These are phyloP conservation scores for Aphanomyces astaci DNA, from an alignment of 352 stramenopile species.

Conservation along the genomic window DNA sequence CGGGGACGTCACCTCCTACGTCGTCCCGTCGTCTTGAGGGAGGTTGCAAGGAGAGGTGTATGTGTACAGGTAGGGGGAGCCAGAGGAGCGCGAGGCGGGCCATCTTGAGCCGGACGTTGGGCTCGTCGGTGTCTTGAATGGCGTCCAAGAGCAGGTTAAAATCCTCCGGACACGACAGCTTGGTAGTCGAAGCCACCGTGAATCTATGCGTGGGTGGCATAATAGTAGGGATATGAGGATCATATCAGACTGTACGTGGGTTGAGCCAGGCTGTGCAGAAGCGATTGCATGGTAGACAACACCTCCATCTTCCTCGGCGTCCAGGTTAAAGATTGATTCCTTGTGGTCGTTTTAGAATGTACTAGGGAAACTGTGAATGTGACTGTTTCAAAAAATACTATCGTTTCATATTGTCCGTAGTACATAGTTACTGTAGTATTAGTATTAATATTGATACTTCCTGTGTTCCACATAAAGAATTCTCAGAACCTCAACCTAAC, in stretches of 20 bases:
- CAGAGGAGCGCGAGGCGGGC: neutral
- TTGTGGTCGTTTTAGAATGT: neutral
- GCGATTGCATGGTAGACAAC: neutral
- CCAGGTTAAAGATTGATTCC: no score
- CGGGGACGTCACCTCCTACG: neutral
- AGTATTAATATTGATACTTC: no score
- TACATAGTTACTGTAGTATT: no score
- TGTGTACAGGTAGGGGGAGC: neutral
- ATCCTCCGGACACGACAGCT: neutral
- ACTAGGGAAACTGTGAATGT: no score
- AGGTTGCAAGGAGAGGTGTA: neutral
- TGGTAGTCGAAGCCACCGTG: neutral
- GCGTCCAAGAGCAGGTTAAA: neutral
- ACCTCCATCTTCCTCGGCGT: no score
- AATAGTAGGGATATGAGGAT: neutral
- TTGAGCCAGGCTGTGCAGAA: neutral
- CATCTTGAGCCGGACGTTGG: neutral
- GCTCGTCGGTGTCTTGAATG: constrained; percentile 13
- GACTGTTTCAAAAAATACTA: no score
- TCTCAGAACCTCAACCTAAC: no score
- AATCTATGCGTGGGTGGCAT: neutral
- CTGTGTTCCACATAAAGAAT: no score
- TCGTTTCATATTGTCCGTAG: no score
- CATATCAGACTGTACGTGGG: neutral
- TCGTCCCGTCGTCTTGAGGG: neutral